A percentile compares a stretch with the other conserved stretches of the same genome.
Conservation (phyloP, 805 yeast species). For the Starmerella kuoi region DNA sequence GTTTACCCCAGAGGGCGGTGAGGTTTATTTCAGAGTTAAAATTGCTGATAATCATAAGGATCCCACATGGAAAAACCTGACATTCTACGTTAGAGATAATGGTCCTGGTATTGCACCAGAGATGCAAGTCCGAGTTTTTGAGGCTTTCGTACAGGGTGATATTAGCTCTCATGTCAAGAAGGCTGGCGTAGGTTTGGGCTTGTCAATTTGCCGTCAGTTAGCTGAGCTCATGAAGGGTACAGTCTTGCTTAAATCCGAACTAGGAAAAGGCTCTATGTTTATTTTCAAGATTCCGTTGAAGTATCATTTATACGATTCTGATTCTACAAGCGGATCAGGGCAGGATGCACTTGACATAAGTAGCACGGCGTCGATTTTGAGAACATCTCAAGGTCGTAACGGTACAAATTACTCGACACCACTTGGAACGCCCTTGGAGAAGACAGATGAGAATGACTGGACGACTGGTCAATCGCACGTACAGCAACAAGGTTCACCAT, state of each 20-base stretch:
- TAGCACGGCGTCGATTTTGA: not conserved
- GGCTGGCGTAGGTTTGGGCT: slow-evolving; percentile 94
- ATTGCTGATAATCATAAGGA: slow-evolving; percentile 1
- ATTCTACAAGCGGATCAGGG: not conserved
- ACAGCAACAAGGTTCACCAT: not conserved
- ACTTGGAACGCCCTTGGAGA: not conserved
- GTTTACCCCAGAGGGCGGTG: slow-evolving; percentile 83
- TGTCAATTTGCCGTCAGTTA: slow-evolving; percentile 77
- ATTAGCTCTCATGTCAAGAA: slow-evolving; percentile 80
- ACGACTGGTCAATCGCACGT: not conserved
- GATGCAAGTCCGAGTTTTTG: slow-evolving; percentile 74
- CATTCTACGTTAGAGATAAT: slow-evolving; percentile 70
- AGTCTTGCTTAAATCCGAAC: slow-evolving; percentile 54
- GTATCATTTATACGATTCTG: slow-evolving; percentile 10
- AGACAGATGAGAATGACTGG: not conserved
- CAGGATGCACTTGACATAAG: slow-evolving; percentile 5
- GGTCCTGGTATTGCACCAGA: slow-evolving; percentile 90
- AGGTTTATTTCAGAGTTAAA: slow-evolving; percentile 42
- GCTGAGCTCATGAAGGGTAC: slow-evolving; percentile 88
- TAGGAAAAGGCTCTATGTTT: slow-evolving; percentile 78
- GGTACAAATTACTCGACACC: not conserved
- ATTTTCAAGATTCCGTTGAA: slow-evolving; percentile 48
- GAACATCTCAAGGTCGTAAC: not conserved
- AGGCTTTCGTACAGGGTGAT: slow-evolving; percentile 95
- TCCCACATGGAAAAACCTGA: slow-evolving; percentile 26